Conservation (phyloP, 179 eudicot genomes). For the Spinacia oleracea region DNA sequence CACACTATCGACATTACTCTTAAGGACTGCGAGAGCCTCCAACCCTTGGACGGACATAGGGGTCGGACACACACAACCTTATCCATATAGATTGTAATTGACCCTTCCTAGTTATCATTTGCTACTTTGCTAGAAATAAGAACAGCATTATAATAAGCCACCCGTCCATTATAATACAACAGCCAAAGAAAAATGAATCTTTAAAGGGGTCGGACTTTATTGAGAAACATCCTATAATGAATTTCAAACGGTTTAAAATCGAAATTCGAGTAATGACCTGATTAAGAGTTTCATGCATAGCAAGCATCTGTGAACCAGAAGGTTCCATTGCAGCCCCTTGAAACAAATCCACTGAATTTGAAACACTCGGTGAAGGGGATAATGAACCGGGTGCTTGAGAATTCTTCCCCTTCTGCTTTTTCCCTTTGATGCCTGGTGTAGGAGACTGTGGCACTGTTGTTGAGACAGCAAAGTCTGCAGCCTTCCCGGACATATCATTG, state of each 20-base stretch:
- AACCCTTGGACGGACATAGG: not conserved
- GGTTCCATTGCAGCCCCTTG: slow-evolving; percentile 54
- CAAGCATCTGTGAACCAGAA: slow-evolving; percentile 44
- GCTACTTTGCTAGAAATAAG: not conserved
- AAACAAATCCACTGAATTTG: slow-evolving; percentile 55
- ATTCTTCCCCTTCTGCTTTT: slow-evolving; percentile 65
- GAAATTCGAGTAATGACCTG: slow-evolving; percentile 57
- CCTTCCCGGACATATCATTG: slow-evolving; percentile 43
- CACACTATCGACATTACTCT: not conserved
- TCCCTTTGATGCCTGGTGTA: slow-evolving; percentile 51
- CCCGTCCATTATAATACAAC: not conserved
- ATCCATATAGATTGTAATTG: not conserved
- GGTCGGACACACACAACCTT: not conserved
- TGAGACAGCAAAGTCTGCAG: slow-evolving; percentile 39
- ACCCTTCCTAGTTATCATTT: not conserved
- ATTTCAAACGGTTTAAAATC: not conserved
- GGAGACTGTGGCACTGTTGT: slow-evolving; percentile 39
- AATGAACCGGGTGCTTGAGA: slow-evolving; percentile 59
- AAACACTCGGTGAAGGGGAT: slow-evolving; percentile 59
- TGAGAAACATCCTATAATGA: not conserved
- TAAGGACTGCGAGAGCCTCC: not conserved
- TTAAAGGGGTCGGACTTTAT: not conserved
- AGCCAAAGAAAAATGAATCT: not conserved
- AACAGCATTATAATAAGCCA: not conserved
- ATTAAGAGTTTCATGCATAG: slow-evolving; percentile 63